Evolutionary conservation across 192 early-diverging fungal species (phyloP), one percentile per base, ranked within the genome.

Genomic region (Borealophlyctis nickersoniae): DNA sequence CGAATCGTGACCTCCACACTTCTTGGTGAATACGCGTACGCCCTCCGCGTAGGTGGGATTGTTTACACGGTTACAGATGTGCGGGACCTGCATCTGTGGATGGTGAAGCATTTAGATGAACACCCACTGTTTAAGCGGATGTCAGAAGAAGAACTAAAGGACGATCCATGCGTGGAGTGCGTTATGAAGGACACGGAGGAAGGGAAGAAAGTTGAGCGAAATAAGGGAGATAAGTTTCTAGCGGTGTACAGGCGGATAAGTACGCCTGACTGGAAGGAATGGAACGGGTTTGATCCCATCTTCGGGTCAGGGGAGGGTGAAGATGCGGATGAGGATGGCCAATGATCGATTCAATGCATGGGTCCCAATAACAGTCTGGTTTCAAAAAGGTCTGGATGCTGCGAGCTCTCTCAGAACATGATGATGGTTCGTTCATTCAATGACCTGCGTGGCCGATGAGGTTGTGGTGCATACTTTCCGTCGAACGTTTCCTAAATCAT

Each of bases 1-100:
- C 83, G 98, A 33, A 98, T 99, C 61, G 92, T 99, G 56, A 92
- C 90, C 69, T 69, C 85, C 9, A 90, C 88, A 2, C 77, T 99
- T 58, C 73, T 98, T 29, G 88, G 92, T 31, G 94, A 98, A 74
- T 99, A 98, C 70, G 98, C 98, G n/a, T 98, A 98, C 72, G 83
- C 92, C 33, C 73, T 99, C 56, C 84, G 84, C 27, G 73, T 80
- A 19, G 94, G 92, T 26, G 98, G 98, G 48, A 90, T 96, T 53
- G 63, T 99, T 24, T 99, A 99, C 67, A 95, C 92, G 28, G 93
- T 93, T 58, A 98, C 95, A 30, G 97, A 97, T 76, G 80, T 81
- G 24, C 83, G 89, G 68, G 95, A 91, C 62, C 82, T 98, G 39
- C 89, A 92, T 65, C 81, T 90, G 63, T 97, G 96, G 96, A 98